Evolutionary conservation across 1,284 basidiomycete species (phyloP), one percentile per base, ranked within the genome.

Genomic region (Phlebopus sp.): DNA sequence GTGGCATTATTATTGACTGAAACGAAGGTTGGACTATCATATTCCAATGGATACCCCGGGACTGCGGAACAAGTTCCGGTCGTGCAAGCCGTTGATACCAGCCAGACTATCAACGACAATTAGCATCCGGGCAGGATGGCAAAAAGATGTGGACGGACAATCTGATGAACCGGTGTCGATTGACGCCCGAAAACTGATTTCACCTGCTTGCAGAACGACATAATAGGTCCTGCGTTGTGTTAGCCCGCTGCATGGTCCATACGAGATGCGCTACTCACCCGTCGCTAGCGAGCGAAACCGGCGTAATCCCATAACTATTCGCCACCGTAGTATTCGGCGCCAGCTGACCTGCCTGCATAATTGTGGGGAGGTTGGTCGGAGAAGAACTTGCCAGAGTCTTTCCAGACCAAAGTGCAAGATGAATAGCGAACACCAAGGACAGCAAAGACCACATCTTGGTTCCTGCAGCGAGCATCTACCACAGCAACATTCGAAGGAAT

Each of bases 81-180:
- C n/a, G 63, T 63, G 65, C 87, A 90, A 5, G 61, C 72, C 4
- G 85, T 81, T 19, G 86, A 84, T 39, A 80, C 59, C 14, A 89
- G 56, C 86, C 86, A 90, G 15, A 85, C 60, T 62, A 29, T 29
- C n/a, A 42, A 30, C 29, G n/a, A 38, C 7, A 2, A 14, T 60
- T 17, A 55, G 47, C 25, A 37, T 18, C 23, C 8, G 5, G 34
- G 14, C n/a, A 14, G 3, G 34, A n/a, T 37, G 35, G 23, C 29
- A 23, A 31, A 38, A 15, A 25, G 34, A 50, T 32, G 35, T 18
- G 1, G 25, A 60, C 59, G 29, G 35, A 62, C 60, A 35, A 30
- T 63, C 60, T 10, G 86, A 75, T 4, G 87, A 90, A n/a, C 74
- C 88, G 1, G 87, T 89, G 63, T 90, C 86, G 35, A 90, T 66